Base-by-base conservation (phyloP, 441 rosid genomes). In the Arabidopsis hybrid region DNA sequence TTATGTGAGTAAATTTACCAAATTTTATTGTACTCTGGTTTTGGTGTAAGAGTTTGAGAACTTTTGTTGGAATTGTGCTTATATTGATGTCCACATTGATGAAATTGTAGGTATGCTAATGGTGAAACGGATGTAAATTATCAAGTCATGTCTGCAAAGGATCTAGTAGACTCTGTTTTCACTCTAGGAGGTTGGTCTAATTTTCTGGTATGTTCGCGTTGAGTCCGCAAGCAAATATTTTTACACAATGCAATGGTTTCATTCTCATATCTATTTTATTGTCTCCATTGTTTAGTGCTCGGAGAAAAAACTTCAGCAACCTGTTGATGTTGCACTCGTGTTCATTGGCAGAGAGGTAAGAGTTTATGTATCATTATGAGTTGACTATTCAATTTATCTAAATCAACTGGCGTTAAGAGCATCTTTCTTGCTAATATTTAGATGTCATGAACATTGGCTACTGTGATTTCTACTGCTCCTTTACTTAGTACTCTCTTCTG, bases 261-360 rank as follows among this genome's bases (percentile, higher is more conserved):
- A 21, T 21, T 21, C 26, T 21, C 26, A 21, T 21, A 38, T 47
- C 49, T 42, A 26, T 72, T 32, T 61, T 8, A 1, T 8, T 45
- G 14, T 52, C 40, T 63, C 32, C 34, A 49, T 40, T 39, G 52
- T 31, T 43, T 56, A 95, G 96, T 92, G 99, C 82, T 72, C 93
- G 2, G 84, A 73, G 74, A 80, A 82, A 78, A 82, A 87, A 63
- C 72, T 62, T 70, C 71, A 67, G 64, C 88, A 83, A 31, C 66
- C 86, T 49, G 79, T 84, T 71, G 97, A 88, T 76, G 80, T 92
- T 12, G 96, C 92, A 4, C 83, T 89, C 68, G 86, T 95, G 75
- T 92, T 95, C 84, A 84, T 92, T 36, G 97, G 99, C 71, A 85
- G 87, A 78, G 88, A 89, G 93, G 99, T 95, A 85, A 85, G 38